Conservation (phyloP, 805 yeast genomes). For the Kazachstania africana region DNA sequence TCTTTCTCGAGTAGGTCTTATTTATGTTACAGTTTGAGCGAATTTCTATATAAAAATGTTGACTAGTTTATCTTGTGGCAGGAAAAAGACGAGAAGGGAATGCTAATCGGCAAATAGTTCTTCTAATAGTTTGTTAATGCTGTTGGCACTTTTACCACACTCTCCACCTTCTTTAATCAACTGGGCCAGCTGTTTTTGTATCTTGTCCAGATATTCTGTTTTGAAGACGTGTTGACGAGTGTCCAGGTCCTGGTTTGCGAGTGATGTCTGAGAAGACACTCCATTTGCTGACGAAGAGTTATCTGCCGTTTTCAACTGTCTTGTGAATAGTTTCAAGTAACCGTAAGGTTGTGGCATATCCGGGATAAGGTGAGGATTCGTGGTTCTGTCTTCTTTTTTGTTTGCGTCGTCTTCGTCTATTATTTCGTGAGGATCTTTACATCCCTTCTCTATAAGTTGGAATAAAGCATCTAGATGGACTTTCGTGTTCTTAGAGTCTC, state of each 20-base stretch:
- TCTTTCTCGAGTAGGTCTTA: too few species aligned
- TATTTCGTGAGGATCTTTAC: conserved; percentile 9
- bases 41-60: too few species aligned
- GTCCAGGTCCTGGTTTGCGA: conserved; percentile 15
- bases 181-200: conserved; percentile 38
- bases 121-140: conserved; percentile 13
- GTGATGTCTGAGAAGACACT: conserved; percentile 1
- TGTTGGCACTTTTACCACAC: conserved; percentile 40
- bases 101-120: too few species aligned
- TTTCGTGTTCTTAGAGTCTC: conserved; percentile 15
- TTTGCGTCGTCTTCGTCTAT: background rate
- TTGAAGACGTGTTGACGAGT: conserved; percentile 29
- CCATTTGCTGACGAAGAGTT: background rate
- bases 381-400: background rate
- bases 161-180: conserved; percentile 64
- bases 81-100: too few species aligned
- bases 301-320: conserved; percentile 26
- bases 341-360: conserved; percentile 51
- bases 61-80: too few species aligned
- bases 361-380: conserved; percentile 39
- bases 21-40: too few species aligned
- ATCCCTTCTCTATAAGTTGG: conserved; percentile 35
- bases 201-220: conserved; percentile 40
- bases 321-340: conserved; percentile 46
- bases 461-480: conserved; percentile 29